Conservation (phyloP, 371 early-diverging fungal genomes). For the Globomyces sp. region DNA sequence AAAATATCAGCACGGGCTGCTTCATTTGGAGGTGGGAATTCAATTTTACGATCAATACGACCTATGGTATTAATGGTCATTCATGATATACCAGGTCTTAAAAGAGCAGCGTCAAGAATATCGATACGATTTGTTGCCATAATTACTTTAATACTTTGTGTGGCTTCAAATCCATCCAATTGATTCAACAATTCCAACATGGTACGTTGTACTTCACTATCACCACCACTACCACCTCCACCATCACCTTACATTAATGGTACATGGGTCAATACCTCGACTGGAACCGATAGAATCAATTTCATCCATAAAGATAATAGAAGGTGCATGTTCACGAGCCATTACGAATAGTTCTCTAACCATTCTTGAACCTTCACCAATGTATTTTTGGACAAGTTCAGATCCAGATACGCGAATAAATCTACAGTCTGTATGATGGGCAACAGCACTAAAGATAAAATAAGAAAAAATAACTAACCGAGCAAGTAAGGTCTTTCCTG, state of each 20-base stretch:
- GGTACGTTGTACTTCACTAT: slow-evolving; percentile 96
- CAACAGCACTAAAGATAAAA: slow-evolving; percentile 71
- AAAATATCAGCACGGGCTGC: slow-evolving; percentile 97
- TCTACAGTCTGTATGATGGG: slow-evolving; percentile 99
- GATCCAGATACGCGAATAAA: slow-evolving; percentile 99
- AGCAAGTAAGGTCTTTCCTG: slow-evolving; percentile 99
- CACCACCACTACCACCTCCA: slow-evolving; percentile 74
- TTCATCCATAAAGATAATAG: slow-evolving; percentile 99
- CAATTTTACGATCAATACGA: slow-evolving; percentile 99
- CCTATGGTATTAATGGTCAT: slow-evolving; percentile 46
- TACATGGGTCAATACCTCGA: slow-evolving; percentile 17
- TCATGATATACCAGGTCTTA: slow-evolving; percentile 68
- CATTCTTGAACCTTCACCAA: slow-evolving; percentile 99
- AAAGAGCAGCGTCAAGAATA: slow-evolving; percentile 95
- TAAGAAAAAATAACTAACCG: slow-evolving; percentile 37
- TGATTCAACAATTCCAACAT: slow-evolving; percentile 92
- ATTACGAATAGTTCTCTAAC: slow-evolving; percentile 99
- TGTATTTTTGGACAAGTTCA: slow-evolving; percentile 99
- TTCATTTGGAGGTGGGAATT: slow-evolving; percentile 99
- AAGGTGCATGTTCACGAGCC: slow-evolving; percentile 98
- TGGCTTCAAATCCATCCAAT: slow-evolving; percentile 99
- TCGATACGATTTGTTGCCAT: slow-evolving; percentile 99
- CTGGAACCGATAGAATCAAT: slow-evolving; percentile 96
- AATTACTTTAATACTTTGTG: slow-evolving; percentile 99
- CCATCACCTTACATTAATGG: slow-evolving; percentile 69